Percentiles rank a stretch among this genome's conserved stretches.
phyloP scores from a whole-genome alignment of 108 stramenopile genomes.

The Pinguiococcus pyrenoidosus region DNA sequence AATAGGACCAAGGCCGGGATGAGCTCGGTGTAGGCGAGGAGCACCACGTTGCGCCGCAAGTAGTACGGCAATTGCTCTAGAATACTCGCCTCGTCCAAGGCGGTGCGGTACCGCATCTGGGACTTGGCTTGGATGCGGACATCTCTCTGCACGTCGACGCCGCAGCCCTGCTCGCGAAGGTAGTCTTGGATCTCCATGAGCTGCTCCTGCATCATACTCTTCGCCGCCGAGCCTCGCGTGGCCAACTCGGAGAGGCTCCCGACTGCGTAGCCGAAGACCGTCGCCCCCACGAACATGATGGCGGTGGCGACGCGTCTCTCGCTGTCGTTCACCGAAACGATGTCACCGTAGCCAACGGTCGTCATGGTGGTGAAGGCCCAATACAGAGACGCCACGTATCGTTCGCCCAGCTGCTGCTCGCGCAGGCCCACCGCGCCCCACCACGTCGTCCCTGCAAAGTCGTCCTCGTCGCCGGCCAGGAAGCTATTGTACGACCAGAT shows the following conservation, averaged over 20 bases:
- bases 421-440: constrained; percentile 6
- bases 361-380: constrained; percentile 48
- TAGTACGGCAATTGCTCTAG: constrained; percentile 18
- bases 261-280: constrained; percentile 46
- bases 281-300: constrained; percentile 41
- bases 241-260: constrained; percentile 35
- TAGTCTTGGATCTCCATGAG: constrained; percentile 26
- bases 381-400: constrained; percentile 42
- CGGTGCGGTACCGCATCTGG: constrained; percentile 15
- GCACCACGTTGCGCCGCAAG: constrained; percentile 22
- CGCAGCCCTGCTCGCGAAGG: constrained; percentile 21
- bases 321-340: constrained; percentile 11
- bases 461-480: background rate
- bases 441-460: background rate
- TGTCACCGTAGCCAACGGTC: constrained; percentile 42
- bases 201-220: constrained; percentile 21
- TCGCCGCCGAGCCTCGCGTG: constrained; percentile 20
- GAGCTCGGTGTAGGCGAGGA: constrained; percentile 19
- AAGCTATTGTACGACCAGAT: constrained; percentile 16
- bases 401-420: constrained; percentile 1
- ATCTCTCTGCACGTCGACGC: background rate
- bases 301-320: constrained; percentile 29
- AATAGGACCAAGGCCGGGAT: too few relatives aligned
- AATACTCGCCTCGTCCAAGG: constrained; percentile 28
- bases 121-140: constrained; percentile 27